phyloP scores from a whole-genome alignment of 805 yeast genomes.

The Candida sakaeoensis region DNA sequence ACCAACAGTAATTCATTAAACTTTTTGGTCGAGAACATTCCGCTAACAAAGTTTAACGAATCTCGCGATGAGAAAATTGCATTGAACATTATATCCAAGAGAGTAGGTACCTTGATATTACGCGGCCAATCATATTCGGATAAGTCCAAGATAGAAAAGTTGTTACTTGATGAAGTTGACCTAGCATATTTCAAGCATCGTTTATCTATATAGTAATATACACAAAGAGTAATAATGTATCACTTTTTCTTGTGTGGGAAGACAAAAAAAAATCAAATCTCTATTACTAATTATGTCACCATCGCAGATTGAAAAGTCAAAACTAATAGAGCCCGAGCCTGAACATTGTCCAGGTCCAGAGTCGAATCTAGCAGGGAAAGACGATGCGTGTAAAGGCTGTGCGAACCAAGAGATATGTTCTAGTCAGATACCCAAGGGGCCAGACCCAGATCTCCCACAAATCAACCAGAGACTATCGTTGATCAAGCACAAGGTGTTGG shows the following conservation, averaged over 20 bases:
- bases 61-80: slow-evolving; percentile 45
- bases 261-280: not conserved
- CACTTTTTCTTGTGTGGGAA: too few relatives aligned
- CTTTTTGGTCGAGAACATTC: slow-evolving; percentile 44
- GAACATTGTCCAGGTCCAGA: slow-evolving; percentile 99
- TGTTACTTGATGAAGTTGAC: slow-evolving; percentile 24
- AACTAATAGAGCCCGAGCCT: slow-evolving; percentile 69
- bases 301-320: slow-evolving; percentile 14
- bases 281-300: slow-evolving; percentile 20
- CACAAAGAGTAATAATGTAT: too few relatives aligned
- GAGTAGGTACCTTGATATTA: slow-evolving; percentile 40
- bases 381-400: slow-evolving; percentile 92
- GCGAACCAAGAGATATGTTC: slow-evolving; percentile 91
- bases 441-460: slow-evolving; percentile 85
- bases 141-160: not conserved
- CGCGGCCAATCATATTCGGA: slow-evolving; percentile 15
- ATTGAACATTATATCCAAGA: slow-evolving; percentile 49
- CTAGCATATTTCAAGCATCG: slow-evolving; percentile 27
- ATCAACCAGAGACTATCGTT: slow-evolving; percentile 65
- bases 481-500: slow-evolving; percentile 74
- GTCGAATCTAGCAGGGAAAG: slow-evolving; percentile 87
- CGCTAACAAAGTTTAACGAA: slow-evolving; percentile 28
- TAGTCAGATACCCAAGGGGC: slow-evolving; percentile 79
- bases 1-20: slow-evolving; percentile 24
- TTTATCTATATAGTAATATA: slow-evolving; percentile 3